Evolutionary conservation across 768 basidiomycete genomes (phyloP).

Genomic region (Pisolithus albus): DNA sequence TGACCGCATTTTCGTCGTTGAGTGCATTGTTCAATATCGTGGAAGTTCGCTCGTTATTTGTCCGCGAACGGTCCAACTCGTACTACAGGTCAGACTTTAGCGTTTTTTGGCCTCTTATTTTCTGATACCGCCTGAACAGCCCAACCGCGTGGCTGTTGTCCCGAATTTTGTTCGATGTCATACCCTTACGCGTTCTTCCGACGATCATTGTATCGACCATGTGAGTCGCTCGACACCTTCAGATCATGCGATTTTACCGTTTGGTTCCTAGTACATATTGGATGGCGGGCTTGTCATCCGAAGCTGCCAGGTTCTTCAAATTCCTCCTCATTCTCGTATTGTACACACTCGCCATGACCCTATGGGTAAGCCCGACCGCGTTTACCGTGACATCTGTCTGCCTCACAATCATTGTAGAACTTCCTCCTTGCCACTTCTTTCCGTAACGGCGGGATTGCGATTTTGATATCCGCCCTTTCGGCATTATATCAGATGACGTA

Average conservation of each 20-base stretch:
- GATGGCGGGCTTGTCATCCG: constrained; percentile 86
- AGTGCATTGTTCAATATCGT: constrained; percentile 89
- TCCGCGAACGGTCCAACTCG: constrained; percentile 77
- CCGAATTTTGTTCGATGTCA: constrained; percentile 79
- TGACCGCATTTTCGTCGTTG: constrained; percentile 86
- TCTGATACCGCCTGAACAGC: constrained; percentile 30
- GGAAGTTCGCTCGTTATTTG: constrained; percentile 76
- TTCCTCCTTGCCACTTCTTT: constrained; percentile 84
- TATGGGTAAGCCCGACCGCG: constrained; percentile 53
- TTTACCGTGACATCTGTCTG: background rate
- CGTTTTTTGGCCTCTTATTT: background rate
- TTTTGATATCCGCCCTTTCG: constrained; percentile 73
- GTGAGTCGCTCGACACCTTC: constrained; percentile 35
- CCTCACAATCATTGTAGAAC: constrained; percentile 45
- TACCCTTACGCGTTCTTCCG: constrained; percentile 84
- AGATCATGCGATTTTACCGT: background rate
- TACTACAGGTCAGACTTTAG: constrained; percentile 65
- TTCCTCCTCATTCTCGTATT: constrained; percentile 86
- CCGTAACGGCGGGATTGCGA: constrained; percentile 83
- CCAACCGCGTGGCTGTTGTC: constrained; percentile 91
- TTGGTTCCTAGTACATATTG: constrained; percentile 62
- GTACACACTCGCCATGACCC: constrained; percentile 78
- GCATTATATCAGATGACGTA: constrained; percentile 81
- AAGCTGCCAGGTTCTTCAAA: constrained; percentile 87
- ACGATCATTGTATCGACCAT: constrained; percentile 83